phyloP scores from a whole-genome alignment of 176 grass and related monocot species.

The Musa beccarii region DNA sequence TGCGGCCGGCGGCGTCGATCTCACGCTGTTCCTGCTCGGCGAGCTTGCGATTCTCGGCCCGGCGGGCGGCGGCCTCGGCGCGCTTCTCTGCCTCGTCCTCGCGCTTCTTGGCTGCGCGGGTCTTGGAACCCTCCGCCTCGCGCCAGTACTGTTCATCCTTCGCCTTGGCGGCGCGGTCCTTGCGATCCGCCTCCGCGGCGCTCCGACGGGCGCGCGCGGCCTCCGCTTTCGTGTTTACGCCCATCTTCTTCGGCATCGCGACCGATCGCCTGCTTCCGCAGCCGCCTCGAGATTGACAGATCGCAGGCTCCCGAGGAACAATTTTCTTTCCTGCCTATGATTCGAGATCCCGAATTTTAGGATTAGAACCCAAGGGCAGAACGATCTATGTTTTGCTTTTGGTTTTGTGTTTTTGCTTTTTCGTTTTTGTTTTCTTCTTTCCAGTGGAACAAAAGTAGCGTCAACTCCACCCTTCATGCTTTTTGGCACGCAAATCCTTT shows the following conservation, averaged over 20 bases:
- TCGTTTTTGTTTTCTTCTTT: too few relatives aligned
- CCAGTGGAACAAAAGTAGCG: too few relatives aligned
- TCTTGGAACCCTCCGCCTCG: constrained; percentile 76
- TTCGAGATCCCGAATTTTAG: too few relatives aligned
- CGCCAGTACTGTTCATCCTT: constrained; percentile 87
- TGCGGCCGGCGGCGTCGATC: constrained; percentile 9
- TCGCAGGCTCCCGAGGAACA: too few relatives aligned
- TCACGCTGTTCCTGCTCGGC: neutral
- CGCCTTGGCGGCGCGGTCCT: constrained; percentile 27
- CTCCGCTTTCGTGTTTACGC: constrained; percentile 90
- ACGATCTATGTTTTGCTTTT: too few relatives aligned
- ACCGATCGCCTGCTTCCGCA: too few relatives aligned
- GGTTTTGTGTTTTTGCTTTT: too few relatives aligned
- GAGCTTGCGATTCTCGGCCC: neutral
- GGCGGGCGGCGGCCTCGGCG: neutral
- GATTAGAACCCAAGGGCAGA: too few relatives aligned
- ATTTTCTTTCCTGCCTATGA: too few relatives aligned
- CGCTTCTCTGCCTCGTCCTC: neutral
- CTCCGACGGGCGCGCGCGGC: constrained; percentile 58
- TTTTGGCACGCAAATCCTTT: too few relatives aligned
- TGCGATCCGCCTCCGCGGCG: constrained; percentile 49
- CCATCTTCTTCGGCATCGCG: constrained; percentile 97
- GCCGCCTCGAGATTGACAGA: too few relatives aligned
- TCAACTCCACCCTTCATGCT: too few relatives aligned
- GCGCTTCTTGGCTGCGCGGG: constrained; percentile 60